Evolutionary conservation across 768 basidiomycete species (phyloP).

Genomic region (Boletus coccyginus): DNA sequence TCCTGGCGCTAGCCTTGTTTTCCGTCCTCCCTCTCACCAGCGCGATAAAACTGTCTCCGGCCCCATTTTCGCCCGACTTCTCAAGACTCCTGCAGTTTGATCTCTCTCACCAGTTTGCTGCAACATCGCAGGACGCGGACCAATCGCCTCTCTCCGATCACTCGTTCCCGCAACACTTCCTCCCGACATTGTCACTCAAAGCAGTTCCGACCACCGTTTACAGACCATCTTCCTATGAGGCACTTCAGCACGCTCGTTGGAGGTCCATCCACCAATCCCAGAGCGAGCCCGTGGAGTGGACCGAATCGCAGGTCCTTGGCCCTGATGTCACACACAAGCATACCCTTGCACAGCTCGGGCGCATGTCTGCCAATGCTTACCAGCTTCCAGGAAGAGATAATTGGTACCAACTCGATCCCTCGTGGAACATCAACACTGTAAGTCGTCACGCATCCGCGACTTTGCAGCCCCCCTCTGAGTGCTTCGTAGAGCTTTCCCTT

Average conservation of each 20-base stretch:
- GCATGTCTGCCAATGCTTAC: constrained; percentile 92
- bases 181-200: constrained; percentile 34
- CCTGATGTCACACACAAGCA: constrained; percentile 80
- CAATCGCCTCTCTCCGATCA: constrained; percentile 5
- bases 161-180: constrained; percentile 4
- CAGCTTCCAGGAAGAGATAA: constrained; percentile 62
- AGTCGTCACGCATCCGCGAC: constrained; percentile 13
- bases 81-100: constrained; percentile 21
- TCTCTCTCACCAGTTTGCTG: constrained; percentile 16
- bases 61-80: neutral
- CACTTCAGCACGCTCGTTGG: constrained; percentile 50
- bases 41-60: neutral
- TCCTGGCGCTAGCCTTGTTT: neutral
- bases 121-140: neutral
- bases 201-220: constrained; percentile 52
- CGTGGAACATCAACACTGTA: constrained; percentile 62
- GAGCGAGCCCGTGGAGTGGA: constrained; percentile 64
- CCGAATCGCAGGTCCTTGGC: constrained; percentile 56
- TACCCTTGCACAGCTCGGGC: constrained; percentile 77
- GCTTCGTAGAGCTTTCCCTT: constrained; percentile 67
- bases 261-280: constrained; percentile 48
- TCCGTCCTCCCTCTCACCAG: neutral
- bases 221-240: constrained; percentile 52
- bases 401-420: constrained; percentile 79
- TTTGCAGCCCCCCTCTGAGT: constrained; percentile 1